Evolutionary conservation across 768 basidiomycete species (phyloP).

Genomic region (Psilocybe subaeruginosa): DNA sequence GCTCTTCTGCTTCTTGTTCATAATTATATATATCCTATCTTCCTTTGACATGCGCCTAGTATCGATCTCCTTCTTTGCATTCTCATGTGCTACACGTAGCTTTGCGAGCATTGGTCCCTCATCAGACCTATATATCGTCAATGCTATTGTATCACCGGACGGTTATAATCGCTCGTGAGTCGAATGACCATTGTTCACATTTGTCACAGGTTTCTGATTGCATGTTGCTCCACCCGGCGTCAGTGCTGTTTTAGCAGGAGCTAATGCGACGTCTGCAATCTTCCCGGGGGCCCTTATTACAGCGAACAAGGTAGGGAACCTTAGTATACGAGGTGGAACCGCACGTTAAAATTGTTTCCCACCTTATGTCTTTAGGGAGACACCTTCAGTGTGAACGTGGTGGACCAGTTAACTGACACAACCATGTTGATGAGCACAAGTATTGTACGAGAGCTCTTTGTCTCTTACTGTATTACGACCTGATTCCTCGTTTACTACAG

Average conservation of each 20-base stretch:
- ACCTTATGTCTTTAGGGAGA: slow-evolving; percentile 28
- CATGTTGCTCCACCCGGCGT: too few species aligned
- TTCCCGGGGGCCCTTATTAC: slow-evolving; percentile 33
- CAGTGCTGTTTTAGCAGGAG: slow-evolving; percentile 21
- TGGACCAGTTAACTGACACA: slow-evolving; percentile 43
- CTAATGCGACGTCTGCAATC: slow-evolving; percentile 11
- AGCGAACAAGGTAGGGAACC: slow-evolving; percentile 26
- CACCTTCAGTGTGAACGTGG: slow-evolving; percentile 47
- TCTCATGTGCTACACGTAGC: too few species aligned
- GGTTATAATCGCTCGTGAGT: slow-evolving; percentile 19
- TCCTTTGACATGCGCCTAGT: too few species aligned
- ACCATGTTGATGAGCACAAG: slow-evolving; percentile 51
- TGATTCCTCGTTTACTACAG: slow-evolving; percentile 24
- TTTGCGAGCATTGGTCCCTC: slow-evolving; percentile 13
- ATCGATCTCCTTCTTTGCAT: too few species aligned
- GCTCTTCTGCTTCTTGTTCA: too few species aligned
- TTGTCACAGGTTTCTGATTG: neutral
- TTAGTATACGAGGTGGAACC: neutral
- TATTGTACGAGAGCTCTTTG: slow-evolving; percentile 37
- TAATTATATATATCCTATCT: too few species aligned
- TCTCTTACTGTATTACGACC: too few species aligned
- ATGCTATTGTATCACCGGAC: slow-evolving; percentile 16
- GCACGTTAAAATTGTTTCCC: neutral
- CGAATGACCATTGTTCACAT: neutral
- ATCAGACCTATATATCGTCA: slow-evolving; percentile 8